Percentiles rank a stretch among this genome's conserved stretches.
phyloP scores from a whole-genome alignment of 768 basidiomycete genomes.

The Pleurotus salmoneostramineus region DNA sequence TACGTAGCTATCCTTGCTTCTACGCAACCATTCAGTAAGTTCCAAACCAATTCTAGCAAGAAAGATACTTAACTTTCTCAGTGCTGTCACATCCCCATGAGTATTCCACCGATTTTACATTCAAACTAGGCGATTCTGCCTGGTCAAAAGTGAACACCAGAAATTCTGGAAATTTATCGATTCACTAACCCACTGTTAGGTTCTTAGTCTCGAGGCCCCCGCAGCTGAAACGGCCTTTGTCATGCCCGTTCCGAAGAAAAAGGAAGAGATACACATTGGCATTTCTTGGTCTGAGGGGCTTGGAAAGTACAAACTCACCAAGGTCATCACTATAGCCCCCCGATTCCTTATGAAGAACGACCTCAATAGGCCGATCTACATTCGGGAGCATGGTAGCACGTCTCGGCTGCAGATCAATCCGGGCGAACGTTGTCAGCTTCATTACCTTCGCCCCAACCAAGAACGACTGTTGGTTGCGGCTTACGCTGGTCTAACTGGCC shows the following conservation, averaged over 20 bases:
- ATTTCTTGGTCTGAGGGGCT: slow-evolving; percentile 90
- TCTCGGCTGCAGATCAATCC: slow-evolving; percentile 61
- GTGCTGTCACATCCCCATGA: slow-evolving; percentile 85
- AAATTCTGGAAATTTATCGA: not conserved
- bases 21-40: slow-evolving; percentile 80
- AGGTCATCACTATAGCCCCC: slow-evolving; percentile 88
- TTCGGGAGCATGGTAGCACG: slow-evolving; percentile 80
- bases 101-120: slow-evolving; percentile 77
- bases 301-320: slow-evolving; percentile 97
- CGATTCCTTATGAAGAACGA: slow-evolving; percentile 89
- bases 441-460: slow-evolving; percentile 58
- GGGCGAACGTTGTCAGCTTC: slow-evolving; percentile 66
- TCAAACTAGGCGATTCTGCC: slow-evolving; percentile 74
- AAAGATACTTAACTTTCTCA: slow-evolving; percentile 22
- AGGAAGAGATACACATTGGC: slow-evolving; percentile 76
- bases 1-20: slow-evolving; percentile 40
- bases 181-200: slow-evolving; percentile 30
- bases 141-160: slow-evolving; percentile 75
- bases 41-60: slow-evolving; percentile 1
- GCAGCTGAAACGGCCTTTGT: slow-evolving; percentile 84
- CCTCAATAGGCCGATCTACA: slow-evolving; percentile 60
- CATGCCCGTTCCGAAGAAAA: slow-evolving; percentile 59
- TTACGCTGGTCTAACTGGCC: slow-evolving; percentile 70
- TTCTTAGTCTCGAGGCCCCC: slow-evolving; percentile 89
- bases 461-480: slow-evolving; percentile 82